These are phyloP conservation scores for Candida silvatica DNA, from an alignment of 805 yeast genomes.

Conservation along the genomic window DNA sequence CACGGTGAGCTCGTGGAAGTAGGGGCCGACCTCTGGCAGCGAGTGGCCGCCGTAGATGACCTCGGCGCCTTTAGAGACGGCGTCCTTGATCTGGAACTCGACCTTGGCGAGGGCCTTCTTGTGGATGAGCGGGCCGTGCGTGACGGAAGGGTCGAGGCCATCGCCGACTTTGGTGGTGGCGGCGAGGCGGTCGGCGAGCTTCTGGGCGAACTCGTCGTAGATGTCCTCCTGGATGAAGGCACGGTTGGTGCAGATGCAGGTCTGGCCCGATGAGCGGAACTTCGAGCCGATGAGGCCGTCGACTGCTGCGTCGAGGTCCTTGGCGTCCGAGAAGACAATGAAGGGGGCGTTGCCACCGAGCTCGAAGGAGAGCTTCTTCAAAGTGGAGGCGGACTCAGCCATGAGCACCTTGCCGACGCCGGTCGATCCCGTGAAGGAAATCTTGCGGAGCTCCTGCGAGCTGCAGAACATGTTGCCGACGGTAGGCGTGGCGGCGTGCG, in stretches of 20 bases:
- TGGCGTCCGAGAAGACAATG: constrained; percentile 62
- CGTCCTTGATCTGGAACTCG: constrained; percentile 51
- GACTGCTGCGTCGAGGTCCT: constrained; percentile 51
- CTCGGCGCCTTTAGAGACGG: constrained; percentile 50
- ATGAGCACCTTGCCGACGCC: constrained; percentile 59
- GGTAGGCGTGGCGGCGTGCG: constrained; percentile 26
- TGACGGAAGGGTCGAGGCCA: constrained; percentile 46
- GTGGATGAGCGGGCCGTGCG: constrained; percentile 72
- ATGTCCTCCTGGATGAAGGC: constrained; percentile 52
- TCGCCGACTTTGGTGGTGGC: constrained; percentile 48
- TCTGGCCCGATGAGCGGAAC: constrained; percentile 71
- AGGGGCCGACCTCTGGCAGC: constrained; percentile 52
- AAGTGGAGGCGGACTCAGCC: constrained; percentile 47
- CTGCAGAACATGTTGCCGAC: constrained; percentile 53
- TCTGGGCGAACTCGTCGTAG: constrained; percentile 47
- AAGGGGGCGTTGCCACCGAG: constrained; percentile 81
- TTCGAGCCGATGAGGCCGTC: constrained; percentile 53
- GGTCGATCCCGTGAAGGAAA: constrained; percentile 77
- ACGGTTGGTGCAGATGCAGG: constrained; percentile 73
- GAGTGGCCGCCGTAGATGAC: constrained; percentile 50
- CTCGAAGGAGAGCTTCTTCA: constrained; percentile 66
- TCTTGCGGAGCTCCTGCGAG: constrained; percentile 45
- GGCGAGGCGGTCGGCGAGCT: constrained; percentile 33
- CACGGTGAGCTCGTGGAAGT: constrained; percentile 60
- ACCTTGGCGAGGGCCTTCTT: constrained; percentile 51